Conservation (phyloP, 805 yeast genomes). For the Saturnispora ahearnii region DNA sequence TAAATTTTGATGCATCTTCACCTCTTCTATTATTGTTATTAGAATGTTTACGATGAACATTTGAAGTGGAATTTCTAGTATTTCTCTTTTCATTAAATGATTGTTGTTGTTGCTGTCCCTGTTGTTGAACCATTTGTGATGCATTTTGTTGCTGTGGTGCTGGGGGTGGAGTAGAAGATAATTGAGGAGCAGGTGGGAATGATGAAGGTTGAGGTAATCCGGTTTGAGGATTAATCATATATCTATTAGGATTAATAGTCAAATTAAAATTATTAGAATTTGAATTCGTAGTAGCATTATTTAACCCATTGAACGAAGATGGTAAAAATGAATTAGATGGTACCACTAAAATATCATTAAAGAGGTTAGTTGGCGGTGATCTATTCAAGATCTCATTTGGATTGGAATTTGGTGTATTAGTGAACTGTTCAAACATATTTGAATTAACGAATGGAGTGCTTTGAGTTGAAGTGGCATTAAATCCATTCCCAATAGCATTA, state of each 20-base stretch:
- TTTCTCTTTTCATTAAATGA: conserved; percentile 10
- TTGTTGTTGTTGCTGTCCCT: background rate
- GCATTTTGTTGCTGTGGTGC: conserved; percentile 5
- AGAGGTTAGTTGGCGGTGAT: conserved; percentile 5
- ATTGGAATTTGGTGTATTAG: background rate
- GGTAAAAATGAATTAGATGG: conserved; percentile 7
- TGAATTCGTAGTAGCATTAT: background rate
- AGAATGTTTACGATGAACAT: conserved; percentile 28
- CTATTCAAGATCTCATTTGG: conserved; percentile 6
- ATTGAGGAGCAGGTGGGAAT: background rate
- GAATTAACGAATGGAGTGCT: conserved; percentile 2
- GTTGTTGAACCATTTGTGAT: background rate
- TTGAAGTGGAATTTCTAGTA: conserved; percentile 22
- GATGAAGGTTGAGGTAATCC: background rate
- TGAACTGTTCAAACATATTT: conserved; percentile 4
- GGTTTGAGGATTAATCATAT: background rate
- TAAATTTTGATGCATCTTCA: conserved; percentile 64
- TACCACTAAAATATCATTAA: conserved; percentile 5
- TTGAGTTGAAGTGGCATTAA: background rate
- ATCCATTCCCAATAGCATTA: conserved; percentile 4
- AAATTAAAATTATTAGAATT: background rate
- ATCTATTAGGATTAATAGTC: conserved; percentile 3
- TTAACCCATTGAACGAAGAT: conserved; percentile 5
- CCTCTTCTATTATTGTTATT: conserved; percentile 31
- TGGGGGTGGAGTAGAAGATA: background rate